Percentiles rank a stretch among this genome's conserved stretches.
Conservation (phyloP, 2,329 filamentous ascomycete species). For the Chlorencoelia australis region DNA sequence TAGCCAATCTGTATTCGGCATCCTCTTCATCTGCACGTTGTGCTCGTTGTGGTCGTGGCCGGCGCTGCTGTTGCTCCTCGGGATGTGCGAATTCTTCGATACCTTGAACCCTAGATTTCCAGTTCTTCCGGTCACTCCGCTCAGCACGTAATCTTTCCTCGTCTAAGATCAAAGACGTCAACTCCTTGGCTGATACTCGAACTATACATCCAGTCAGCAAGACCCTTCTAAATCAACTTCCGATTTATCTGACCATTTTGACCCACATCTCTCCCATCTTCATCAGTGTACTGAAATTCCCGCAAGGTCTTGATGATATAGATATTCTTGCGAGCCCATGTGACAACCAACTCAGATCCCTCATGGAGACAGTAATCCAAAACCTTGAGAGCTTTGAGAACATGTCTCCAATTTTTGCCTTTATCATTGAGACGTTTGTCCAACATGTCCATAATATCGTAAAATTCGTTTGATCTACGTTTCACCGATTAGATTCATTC, state of each 20-base stretch:
- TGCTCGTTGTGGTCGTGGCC: constrained; percentile 37
- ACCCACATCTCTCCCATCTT: constrained; percentile 89
- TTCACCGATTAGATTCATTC: constrained; percentile 5
- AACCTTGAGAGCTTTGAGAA: constrained; percentile 94
- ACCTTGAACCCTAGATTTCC: constrained; percentile 93
- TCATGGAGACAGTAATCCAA: constrained; percentile 97
- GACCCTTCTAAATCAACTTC: neutral
- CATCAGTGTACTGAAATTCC: constrained; percentile 94
- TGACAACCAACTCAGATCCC: constrained; percentile 90
- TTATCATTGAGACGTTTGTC: constrained; percentile 98
- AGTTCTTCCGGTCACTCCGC: constrained; percentile 81
- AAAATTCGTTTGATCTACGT: constrained; percentile 78
- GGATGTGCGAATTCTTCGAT: constrained; percentile 67
- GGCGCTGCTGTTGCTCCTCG: constrained; percentile 32
- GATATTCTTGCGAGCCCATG: constrained; percentile 95
- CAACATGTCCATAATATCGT: constrained; percentile 99
- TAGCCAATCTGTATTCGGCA: constrained; percentile 77
- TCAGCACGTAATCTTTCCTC: constrained; percentile 87
- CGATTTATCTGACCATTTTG: constrained; percentile 65
- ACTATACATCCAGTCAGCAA: constrained; percentile 46
- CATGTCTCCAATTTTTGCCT: constrained; percentile 98
- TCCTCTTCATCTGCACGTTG: constrained; percentile 68
- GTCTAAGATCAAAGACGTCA: constrained; percentile 84
- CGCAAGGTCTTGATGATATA: constrained; percentile 98
- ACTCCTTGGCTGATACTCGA: constrained; percentile 88